Conservation (phyloP, 2,329 filamentous ascomycete species). For the Cladosporium sp. region DNA sequence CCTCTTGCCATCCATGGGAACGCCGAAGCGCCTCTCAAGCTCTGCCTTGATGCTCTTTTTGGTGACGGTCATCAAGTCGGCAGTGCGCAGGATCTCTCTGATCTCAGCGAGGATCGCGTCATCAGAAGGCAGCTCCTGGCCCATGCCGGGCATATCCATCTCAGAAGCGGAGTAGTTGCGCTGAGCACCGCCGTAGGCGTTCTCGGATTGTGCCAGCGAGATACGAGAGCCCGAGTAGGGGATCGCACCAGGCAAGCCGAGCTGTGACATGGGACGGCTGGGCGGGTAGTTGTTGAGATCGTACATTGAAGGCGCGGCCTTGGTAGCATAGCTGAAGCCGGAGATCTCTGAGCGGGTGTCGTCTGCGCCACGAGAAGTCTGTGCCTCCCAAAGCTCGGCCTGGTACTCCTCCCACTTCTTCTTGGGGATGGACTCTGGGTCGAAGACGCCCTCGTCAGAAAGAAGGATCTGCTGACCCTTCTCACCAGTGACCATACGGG, state of each 20-base stretch:
- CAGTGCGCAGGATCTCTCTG: slow-evolving; percentile 82
- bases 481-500: slow-evolving; percentile 92
- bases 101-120: slow-evolving; percentile 92
- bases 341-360: slow-evolving; percentile 83
- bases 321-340: slow-evolving; percentile 92
- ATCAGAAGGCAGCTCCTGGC: slow-evolving; percentile 65
- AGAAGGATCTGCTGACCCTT: slow-evolving; percentile 88
- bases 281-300: slow-evolving; percentile 39
- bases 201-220: slow-evolving; percentile 72
- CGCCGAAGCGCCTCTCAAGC: slow-evolving; percentile 83
- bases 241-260: slow-evolving; percentile 48
- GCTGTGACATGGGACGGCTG: slow-evolving; percentile 52
- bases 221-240: slow-evolving; percentile 58
- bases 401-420: slow-evolving; percentile 99
- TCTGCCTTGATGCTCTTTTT: slow-evolving; percentile 98
- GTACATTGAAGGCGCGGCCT: slow-evolving; percentile 36
- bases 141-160: slow-evolving; percentile 57
- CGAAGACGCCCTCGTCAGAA: slow-evolving; percentile 96
- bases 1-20: slow-evolving; percentile 79
- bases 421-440: slow-evolving; percentile 84
- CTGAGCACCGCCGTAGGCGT: slow-evolving; percentile 29
- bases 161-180: slow-evolving; percentile 44
- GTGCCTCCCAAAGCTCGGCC: slow-evolving; percentile 92
- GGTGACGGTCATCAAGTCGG: slow-evolving; percentile 94
- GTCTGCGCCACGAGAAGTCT: slow-evolving; percentile 68